Conservation (phyloP, 202 grass and related monocot genomes). For the Carex sylvatica region DNA sequence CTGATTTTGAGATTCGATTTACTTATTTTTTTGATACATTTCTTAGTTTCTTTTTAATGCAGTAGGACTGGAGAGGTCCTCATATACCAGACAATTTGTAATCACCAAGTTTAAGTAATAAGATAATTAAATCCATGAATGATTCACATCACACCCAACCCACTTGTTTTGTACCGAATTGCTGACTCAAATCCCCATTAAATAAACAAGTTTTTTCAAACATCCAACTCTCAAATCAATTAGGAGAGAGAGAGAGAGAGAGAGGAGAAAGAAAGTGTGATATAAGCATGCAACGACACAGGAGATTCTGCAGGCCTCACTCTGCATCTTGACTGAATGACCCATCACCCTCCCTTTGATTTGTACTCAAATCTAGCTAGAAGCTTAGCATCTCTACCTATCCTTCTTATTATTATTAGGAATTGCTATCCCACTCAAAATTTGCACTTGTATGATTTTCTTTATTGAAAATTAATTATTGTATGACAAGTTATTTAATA, state of each 20-base stretch:
- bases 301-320: constrained; percentile 69
- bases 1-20: neutral
- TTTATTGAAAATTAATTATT: neutral
- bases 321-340: constrained; percentile 66
- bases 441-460: neutral
- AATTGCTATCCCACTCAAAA: constrained; percentile 10
- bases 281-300: constrained; percentile 34
- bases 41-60: neutral
- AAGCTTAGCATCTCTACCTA: constrained; percentile 13
- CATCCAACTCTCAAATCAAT: constrained; percentile 25
- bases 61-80: neutral
- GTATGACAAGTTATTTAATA: neutral
- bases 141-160: neutral
- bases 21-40: neutral
- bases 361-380: constrained; percentile 28
- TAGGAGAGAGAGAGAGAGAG: neutral
- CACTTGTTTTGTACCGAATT: neutral
- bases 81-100: neutral
- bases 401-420: constrained; percentile 1
- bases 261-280: neutral
- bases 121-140: constrained; percentile 3
- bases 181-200: constrained; percentile 15
- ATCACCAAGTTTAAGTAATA: neutral
- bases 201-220: constrained; percentile 12
- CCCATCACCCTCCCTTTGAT: neutral